Evolutionary conservation across 352 stramenopile species (phyloP).

Genomic region (Phytopythium delawarense): DNA sequence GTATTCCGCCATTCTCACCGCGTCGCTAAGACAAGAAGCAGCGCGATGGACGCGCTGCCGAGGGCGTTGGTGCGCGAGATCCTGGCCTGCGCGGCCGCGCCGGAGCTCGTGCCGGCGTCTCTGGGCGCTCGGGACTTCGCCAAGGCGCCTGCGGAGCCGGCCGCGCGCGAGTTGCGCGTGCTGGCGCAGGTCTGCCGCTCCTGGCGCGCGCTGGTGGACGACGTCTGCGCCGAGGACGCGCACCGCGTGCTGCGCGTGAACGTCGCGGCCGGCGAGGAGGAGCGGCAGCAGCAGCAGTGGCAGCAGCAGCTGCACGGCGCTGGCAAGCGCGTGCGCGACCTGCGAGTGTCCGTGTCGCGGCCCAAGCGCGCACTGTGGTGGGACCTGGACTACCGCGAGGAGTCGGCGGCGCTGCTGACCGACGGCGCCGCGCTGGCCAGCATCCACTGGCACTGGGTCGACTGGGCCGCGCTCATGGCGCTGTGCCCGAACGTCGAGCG

Average conservation of each 20-base stretch:
- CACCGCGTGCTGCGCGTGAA: conserved; percentile 19
- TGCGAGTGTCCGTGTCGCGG: conserved; percentile 23
- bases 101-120: conserved; percentile 28
- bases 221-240: conserved; percentile 16
- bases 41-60: conserved; percentile 23
- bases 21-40: too few species aligned
- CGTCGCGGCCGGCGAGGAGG: conserved; percentile 24
- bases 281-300: conserved; percentile 22
- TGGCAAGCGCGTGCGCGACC: conserved; percentile 19
- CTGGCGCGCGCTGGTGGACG: conserved; percentile 19
- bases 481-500: conserved; percentile 30
- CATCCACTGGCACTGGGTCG: conserved; percentile 27
- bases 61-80: conserved; percentile 30
- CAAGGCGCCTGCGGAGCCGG: conserved; percentile 19
- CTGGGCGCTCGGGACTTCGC: conserved; percentile 18
- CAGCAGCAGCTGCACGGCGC: conserved; percentile 9
- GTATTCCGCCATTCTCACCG: too few species aligned
- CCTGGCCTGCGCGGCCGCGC: conserved; percentile 25
- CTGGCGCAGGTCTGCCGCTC: conserved; percentile 26
- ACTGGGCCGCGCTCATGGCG: conserved; percentile 34
- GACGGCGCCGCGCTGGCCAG: background rate
- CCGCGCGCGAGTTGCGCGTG: conserved; percentile 16
- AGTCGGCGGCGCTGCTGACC: background rate
- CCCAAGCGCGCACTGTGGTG: conserved; percentile 31
- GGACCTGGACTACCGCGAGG: conserved; percentile 18